Evolutionary conservation across 148 eudicot genomes (phyloP).

Genomic region (Cornus florida): DNA sequence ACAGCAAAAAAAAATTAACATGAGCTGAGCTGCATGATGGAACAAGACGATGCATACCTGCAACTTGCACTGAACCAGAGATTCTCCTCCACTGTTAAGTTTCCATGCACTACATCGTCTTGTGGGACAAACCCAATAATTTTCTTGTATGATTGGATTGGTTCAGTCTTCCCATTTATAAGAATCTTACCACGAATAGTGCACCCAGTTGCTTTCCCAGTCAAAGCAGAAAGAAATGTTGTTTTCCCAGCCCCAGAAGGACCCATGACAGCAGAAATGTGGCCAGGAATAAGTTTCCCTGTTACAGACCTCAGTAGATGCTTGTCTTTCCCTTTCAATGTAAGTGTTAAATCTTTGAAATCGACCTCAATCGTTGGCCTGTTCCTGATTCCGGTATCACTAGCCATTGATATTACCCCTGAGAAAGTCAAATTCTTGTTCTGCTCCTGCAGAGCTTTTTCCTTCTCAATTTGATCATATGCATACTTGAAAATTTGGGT

Average conservation of each 20-base stretch:
- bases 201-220: constrained; percentile 71
- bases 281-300: constrained; percentile 64
- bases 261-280: constrained; percentile 77
- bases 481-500: constrained; percentile 80
- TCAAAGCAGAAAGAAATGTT: constrained; percentile 66
- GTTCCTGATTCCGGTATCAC: constrained; percentile 39
- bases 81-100: constrained; percentile 75
- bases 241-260: constrained; percentile 90
- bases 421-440: constrained; percentile 60
- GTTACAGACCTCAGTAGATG: constrained; percentile 61
- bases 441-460: constrained; percentile 68
- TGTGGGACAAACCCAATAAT: constrained; percentile 75
- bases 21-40: constrained; percentile 2
- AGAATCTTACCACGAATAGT: constrained; percentile 48
- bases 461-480: constrained; percentile 81
- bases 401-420: constrained; percentile 55
- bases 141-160: constrained; percentile 62
- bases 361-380: constrained; percentile 65
- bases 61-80: constrained; percentile 78
- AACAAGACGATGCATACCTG: constrained; percentile 41
- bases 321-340: constrained; percentile 61
- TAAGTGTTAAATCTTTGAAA: constrained; percentile 67
- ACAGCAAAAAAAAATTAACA: too few relatives aligned
- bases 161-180: constrained; percentile 62
- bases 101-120: constrained; percentile 76